These are phyloP conservation scores for Hypoxylon sp. DNA, from an alignment of 2,329 filamentous ascomycete genomes.

Conservation along the genomic window DNA sequence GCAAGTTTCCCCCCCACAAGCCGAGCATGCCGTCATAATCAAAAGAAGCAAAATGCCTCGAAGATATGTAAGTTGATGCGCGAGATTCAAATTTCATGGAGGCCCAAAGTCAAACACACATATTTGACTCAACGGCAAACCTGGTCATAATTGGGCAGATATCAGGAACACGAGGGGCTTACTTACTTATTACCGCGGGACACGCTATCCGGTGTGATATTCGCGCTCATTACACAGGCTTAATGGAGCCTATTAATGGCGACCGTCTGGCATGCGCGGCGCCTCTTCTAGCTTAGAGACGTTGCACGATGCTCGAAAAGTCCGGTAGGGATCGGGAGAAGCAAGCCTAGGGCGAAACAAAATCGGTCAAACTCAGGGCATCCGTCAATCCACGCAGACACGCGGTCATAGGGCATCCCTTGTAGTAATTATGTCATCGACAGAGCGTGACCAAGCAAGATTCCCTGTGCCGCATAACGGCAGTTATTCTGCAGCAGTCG, in stretches of 20 bases:
- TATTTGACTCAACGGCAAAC: slow-evolving; percentile 9
- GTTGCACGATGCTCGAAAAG: slow-evolving; percentile 16
- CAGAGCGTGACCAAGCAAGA: slow-evolving; percentile 24
- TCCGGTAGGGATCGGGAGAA: slow-evolving; percentile 16
- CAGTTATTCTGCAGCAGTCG: slow-evolving; percentile 27
- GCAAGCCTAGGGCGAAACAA: slow-evolving; percentile 14
- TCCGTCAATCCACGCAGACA: not conserved
- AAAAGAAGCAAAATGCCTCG: slow-evolving; percentile 17
- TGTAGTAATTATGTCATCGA: slow-evolving; percentile 35
- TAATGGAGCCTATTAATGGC: slow-evolving; percentile 10
- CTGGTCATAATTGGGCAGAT: slow-evolving; percentile 13
- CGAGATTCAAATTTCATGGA: slow-evolving; percentile 5
- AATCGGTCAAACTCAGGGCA: slow-evolving; percentile 5
- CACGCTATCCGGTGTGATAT: slow-evolving; percentile 8
- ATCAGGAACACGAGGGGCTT: slow-evolving; percentile 2
- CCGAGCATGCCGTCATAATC: slow-evolving; percentile 28
- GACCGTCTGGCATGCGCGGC: not conserved
- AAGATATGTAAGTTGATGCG: slow-evolving; percentile 26
- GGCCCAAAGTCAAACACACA: not conserved
- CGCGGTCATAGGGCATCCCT: slow-evolving; percentile 9
- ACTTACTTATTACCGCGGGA: not conserved
- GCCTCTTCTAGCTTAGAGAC: slow-evolving; percentile 4
- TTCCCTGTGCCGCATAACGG: slow-evolving; percentile 34
- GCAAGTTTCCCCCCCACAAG: slow-evolving; percentile 22
- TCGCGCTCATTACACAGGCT: slow-evolving; percentile 19